phyloP scores from a whole-genome alignment of 208 protist species.

The Endotrypanum monterogeii region DNA sequence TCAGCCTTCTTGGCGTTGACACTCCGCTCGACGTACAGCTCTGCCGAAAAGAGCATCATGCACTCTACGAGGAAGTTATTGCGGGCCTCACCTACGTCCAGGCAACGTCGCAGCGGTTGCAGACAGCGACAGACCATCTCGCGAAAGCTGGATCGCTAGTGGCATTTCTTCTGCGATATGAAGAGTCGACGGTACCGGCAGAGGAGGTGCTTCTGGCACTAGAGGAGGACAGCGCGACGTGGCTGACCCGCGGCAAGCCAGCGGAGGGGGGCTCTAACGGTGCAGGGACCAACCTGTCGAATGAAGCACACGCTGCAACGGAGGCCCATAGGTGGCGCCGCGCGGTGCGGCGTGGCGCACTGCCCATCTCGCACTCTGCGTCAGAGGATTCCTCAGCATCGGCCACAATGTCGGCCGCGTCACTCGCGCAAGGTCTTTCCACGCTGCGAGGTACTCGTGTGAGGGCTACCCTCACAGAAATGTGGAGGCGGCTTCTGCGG shows the following conservation, averaged over 20 bases:
- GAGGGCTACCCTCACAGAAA: slow-evolving; percentile 23
- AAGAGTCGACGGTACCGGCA: slow-evolving; percentile 14
- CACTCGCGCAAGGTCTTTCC: slow-evolving; percentile 17
- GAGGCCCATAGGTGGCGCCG: slow-evolving; percentile 27
- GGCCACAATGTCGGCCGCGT: slow-evolving; percentile 12
- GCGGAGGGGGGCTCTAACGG: background rate
- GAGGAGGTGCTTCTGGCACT: slow-evolving; percentile 37
- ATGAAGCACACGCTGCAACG: background rate
- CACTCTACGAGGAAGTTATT: slow-evolving; percentile 47
- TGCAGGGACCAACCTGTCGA: background rate
- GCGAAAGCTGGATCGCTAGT: slow-evolving; percentile 41
- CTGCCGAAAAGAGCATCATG: slow-evolving; percentile 48
- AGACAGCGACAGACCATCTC: slow-evolving; percentile 27
- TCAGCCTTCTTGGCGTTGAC: slow-evolving; percentile 50
- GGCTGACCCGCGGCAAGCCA: slow-evolving; percentile 18
- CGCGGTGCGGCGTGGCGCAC: slow-evolving; percentile 23
- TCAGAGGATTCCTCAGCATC: background rate
- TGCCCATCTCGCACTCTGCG: slow-evolving; percentile 7
- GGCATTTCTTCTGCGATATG: slow-evolving; percentile 41
- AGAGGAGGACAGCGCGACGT: slow-evolving; percentile 61
- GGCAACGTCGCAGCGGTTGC: slow-evolving; percentile 39
- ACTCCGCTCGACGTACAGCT: slow-evolving; percentile 62
- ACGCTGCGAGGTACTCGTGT: slow-evolving; percentile 22
- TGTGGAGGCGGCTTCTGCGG: slow-evolving; percentile 32
- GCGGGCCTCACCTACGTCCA: slow-evolving; percentile 48